Percentiles rank a stretch among this genome's conserved stretches.
Conservation (phyloP, 805 yeast species). For the Cyberlindnera misumaiensis region DNA sequence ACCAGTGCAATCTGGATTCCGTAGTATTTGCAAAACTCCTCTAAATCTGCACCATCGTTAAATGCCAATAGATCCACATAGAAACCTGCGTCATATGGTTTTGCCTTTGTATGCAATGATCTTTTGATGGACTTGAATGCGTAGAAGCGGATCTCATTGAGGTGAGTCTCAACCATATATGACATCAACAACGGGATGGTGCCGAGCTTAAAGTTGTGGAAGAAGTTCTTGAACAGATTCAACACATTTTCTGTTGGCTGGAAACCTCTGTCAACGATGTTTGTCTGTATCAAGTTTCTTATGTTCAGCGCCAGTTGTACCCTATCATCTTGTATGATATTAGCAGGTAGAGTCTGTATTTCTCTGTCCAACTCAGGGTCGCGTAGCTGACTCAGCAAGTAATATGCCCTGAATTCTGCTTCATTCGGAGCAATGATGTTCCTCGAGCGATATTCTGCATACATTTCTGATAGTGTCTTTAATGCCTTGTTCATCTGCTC, state of each 20-base stretch:
- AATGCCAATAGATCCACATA: slow-evolving; percentile 56
- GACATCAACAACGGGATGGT: slow-evolving; percentile 60
- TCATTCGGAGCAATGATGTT: slow-evolving; percentile 75
- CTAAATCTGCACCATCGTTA: slow-evolving; percentile 48
- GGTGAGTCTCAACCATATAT: slow-evolving; percentile 71
- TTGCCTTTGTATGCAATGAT: slow-evolving; percentile 64
- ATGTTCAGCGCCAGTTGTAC: slow-evolving; percentile 71
- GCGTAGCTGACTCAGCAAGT: slow-evolving; percentile 67
- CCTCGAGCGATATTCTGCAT: slow-evolving; percentile 65
- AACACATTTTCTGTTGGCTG: slow-evolving; percentile 49
- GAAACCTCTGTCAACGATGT: slow-evolving; percentile 46
- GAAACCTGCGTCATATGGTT: slow-evolving; percentile 46
- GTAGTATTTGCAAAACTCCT: slow-evolving; percentile 56
- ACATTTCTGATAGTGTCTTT: slow-evolving; percentile 83
- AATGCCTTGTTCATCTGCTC: slow-evolving; percentile 91
- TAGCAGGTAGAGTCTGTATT: slow-evolving; percentile 57
- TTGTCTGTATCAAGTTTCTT: slow-evolving; percentile 58
- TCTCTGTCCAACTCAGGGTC: slow-evolving; percentile 83
- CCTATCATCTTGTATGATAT: slow-evolving; percentile 42
- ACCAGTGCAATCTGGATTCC: slow-evolving; percentile 39
- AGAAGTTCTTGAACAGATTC: slow-evolving; percentile 57
- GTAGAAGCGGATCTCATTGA: slow-evolving; percentile 70
- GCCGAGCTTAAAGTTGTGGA: slow-evolving; percentile 44
- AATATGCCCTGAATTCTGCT: slow-evolving; percentile 89
- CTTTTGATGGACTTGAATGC: slow-evolving; percentile 62